Conservation (phyloP, 768 basidiomycete species). For the Russula sp. region DNA sequence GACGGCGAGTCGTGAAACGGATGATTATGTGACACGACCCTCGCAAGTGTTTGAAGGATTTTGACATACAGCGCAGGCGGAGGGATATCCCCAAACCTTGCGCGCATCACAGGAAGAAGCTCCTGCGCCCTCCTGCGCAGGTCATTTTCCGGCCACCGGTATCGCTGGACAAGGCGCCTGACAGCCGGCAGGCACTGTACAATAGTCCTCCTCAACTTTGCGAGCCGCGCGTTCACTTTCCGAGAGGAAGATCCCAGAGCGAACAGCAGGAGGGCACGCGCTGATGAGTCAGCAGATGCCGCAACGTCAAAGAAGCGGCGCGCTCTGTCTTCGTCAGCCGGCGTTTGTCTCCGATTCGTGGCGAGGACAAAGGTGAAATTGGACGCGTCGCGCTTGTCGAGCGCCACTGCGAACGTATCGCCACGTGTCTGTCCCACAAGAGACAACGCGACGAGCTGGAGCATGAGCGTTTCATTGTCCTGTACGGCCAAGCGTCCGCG, state of each 20-base stretch:
- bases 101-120: slow-evolving; percentile 20
- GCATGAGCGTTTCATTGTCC: slow-evolving; percentile 23
- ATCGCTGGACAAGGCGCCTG: slow-evolving; percentile 15
- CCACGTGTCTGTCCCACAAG: slow-evolving; percentile 26
- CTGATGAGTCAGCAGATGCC: slow-evolving; percentile 14
- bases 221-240: slow-evolving; percentile 22
- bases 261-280: slow-evolving; percentile 14
- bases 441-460: slow-evolving; percentile 25
- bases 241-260: slow-evolving; percentile 17
- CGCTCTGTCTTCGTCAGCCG: slow-evolving; percentile 19
- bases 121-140: slow-evolving; percentile 22
- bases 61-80: slow-evolving; percentile 17
- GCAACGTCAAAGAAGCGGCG: slow-evolving; percentile 21
- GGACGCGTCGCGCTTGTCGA: slow-evolving; percentile 21
- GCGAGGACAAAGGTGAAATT: slow-evolving; percentile 26
- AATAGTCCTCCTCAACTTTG: slow-evolving; percentile 19
- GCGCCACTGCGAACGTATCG: slow-evolving; percentile 25
- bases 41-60: slow-evolving; percentile 15
- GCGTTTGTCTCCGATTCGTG: slow-evolving; percentile 18
- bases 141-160: slow-evolving; percentile 19
- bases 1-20: slow-evolving; percentile 8
- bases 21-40: slow-evolving; percentile 4
- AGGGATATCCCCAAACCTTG: slow-evolving; percentile 19
- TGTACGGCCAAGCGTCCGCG: slow-evolving; percentile 23
- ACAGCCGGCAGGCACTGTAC: slow-evolving; percentile 15